These are phyloP conservation scores for Carex cristatella DNA, from an alignment of 176 grass and related monocot genomes.

Conservation along the genomic window DNA sequence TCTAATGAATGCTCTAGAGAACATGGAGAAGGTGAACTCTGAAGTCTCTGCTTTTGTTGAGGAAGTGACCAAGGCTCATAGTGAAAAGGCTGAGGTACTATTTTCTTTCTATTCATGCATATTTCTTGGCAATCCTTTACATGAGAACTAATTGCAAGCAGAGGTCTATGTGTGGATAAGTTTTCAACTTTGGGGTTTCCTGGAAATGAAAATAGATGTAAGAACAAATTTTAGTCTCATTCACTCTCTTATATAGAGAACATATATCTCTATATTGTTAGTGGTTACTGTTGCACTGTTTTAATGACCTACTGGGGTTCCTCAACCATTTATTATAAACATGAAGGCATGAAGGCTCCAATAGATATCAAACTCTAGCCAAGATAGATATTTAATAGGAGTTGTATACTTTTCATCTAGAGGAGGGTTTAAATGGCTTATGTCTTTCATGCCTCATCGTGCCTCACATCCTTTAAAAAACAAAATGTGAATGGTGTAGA, in stretches of 20 bases:
- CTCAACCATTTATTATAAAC: not conserved
- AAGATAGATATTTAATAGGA: not conserved
- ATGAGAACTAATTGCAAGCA: not conserved
- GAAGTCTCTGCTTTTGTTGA: conserved; percentile 95
- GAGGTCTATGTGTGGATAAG: not conserved
- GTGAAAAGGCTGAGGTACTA: conserved; percentile 91
- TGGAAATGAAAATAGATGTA: not conserved
- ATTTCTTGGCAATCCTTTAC: not conserved
- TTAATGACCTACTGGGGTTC: not conserved
- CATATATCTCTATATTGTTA: not conserved
- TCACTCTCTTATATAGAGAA: not conserved
- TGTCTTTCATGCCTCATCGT: too few relatives aligned
- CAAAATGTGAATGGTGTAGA: conserved; percentile 25
- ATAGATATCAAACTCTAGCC: not conserved
- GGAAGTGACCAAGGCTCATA: conserved; percentile 87
- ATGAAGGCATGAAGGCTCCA: not conserved
- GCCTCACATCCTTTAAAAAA: not conserved
- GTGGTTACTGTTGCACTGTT: not conserved
- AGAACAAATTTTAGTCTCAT: not conserved
- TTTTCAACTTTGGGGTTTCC: not conserved
- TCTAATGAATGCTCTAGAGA: conserved; percentile 87
- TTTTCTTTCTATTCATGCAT: not conserved
- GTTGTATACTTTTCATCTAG: too few relatives aligned
- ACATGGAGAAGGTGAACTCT: conserved; percentile 90
- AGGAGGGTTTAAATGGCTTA: too few relatives aligned